phyloP scores from a whole-genome alignment of 2,329 filamentous ascomycete species.

The Penicillium rolfsii region DNA sequence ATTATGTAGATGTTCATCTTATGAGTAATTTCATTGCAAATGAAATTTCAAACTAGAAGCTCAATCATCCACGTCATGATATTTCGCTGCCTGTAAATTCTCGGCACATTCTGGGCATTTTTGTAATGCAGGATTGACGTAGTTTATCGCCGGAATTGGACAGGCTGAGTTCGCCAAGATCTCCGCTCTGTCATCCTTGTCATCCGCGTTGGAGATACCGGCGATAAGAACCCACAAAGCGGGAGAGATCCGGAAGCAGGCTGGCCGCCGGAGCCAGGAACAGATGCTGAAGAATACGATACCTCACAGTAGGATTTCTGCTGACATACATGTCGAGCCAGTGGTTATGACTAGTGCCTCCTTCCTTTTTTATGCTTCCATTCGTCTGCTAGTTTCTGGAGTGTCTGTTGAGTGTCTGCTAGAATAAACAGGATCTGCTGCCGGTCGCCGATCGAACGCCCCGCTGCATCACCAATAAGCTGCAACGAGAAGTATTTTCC shows the following conservation, averaged over 20 bases:
- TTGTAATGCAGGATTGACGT: not conserved
- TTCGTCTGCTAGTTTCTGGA: not conserved
- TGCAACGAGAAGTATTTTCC: not conserved
- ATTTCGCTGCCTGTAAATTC: not conserved
- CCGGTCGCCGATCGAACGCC: not conserved
- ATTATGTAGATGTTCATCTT: not conserved
- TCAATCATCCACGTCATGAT: constrained; percentile 5
- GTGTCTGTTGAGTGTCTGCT: not conserved
- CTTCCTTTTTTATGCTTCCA: too few species aligned
- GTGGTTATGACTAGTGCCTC: too few species aligned
- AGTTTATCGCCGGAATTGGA: constrained; percentile 6
- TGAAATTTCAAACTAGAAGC: not conserved
- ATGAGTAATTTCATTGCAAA: not conserved
- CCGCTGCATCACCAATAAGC: not conserved
- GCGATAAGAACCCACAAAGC: constrained; percentile 2
- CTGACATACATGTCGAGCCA: not conserved
- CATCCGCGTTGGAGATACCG: constrained; percentile 3
- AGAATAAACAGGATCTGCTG: not conserved
- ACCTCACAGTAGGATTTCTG: not conserved
- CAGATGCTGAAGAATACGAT: not conserved
- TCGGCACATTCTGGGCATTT: not conserved
- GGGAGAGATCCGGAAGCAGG: not conserved
- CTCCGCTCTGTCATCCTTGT: not conserved
- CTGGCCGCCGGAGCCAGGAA: not conserved
- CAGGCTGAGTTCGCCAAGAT: constrained; percentile 2